Evolutionary conservation across 805 yeast genomes (phyloP).

Genomic region (Jamesozyma lodderae): DNA sequence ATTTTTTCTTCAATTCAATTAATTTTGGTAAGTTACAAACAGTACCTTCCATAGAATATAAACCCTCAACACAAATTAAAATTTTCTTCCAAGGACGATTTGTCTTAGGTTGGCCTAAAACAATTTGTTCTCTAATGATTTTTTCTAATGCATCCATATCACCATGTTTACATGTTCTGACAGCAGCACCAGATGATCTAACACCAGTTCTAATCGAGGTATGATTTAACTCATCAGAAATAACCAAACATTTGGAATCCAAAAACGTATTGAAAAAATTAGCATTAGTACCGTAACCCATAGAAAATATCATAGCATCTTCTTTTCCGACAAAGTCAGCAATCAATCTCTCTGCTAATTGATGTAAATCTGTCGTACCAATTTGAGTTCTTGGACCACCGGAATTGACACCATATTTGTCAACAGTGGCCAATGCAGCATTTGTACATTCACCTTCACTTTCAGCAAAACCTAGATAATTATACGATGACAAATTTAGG

Average conservation of each 20-base stretch:
- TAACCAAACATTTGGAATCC: constrained; percentile 80
- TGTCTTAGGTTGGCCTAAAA: constrained; percentile 89
- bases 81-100: constrained; percentile 95
- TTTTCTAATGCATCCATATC: constrained; percentile 75
- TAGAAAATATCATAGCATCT: constrained; percentile 74
- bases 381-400: constrained; percentile 67
- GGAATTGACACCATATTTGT: constrained; percentile 65
- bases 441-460: constrained; percentile 87
- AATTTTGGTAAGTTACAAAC: constrained; percentile 71
- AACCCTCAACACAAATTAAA: constrained; percentile 81
- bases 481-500: constrained; percentile 81
- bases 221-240: constrained; percentile 91
- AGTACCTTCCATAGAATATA: constrained; percentile 90
- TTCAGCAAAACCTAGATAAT: constrained; percentile 95
- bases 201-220: constrained; percentile 94
- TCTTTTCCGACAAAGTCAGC: constrained; percentile 89
- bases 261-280: constrained; percentile 73
- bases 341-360: constrained; percentile 61
- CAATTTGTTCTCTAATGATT: constrained; percentile 70
- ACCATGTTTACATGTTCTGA: constrained; percentile 85
- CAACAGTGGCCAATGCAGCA: constrained; percentile 51
- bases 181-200: constrained; percentile 85
- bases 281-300: constrained; percentile 96
- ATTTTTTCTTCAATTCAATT: constrained; percentile 66
- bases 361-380: constrained; percentile 72